phyloP scores from a whole-genome alignment of 306 rosid species.

The Cicer judaicum region DNA sequence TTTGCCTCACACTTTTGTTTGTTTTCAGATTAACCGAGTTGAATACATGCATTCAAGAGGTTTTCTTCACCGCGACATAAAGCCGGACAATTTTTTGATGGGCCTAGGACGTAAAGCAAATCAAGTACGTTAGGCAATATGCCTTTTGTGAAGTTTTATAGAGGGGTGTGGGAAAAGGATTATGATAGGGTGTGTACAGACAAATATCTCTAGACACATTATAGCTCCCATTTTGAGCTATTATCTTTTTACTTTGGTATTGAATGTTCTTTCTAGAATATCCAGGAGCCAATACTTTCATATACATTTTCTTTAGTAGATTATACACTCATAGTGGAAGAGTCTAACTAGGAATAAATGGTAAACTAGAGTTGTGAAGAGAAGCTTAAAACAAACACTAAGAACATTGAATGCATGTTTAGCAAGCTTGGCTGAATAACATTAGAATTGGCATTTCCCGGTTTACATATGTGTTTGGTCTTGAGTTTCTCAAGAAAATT shows the following conservation, averaged over 20 bases:
- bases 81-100: slow-evolving; percentile 99
- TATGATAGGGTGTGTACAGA: slow-evolving; percentile 11
- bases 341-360: slow-evolving; percentile 17
- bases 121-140: slow-evolving; percentile 62
- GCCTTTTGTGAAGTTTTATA: slow-evolving; percentile 25
- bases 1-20: slow-evolving; percentile 27
- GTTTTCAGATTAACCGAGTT: slow-evolving; percentile 91
- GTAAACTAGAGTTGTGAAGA: slow-evolving; percentile 21
- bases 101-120: slow-evolving; percentile 98
- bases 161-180: not conserved
- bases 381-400: not conserved
- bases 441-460: not conserved
- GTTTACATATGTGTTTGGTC: not conserved
- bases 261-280: not conserved
- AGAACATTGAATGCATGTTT: too few species aligned
- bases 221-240: not conserved
- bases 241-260: slow-evolving; percentile 10
- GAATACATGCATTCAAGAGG: slow-evolving; percentile 99
- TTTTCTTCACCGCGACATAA: slow-evolving; percentile 98
- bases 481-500: not conserved
- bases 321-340: slow-evolving; percentile 2
- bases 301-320: slow-evolving; percentile 8
- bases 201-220: not conserved
- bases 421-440: not conserved
- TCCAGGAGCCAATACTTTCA: not conserved